A percentile compares a stretch with the other conserved stretches of the same genome.
Conservation (phyloP, 2,329 filamentous ascomycete species). For the Arthrobotrys entomopaga region DNA sequence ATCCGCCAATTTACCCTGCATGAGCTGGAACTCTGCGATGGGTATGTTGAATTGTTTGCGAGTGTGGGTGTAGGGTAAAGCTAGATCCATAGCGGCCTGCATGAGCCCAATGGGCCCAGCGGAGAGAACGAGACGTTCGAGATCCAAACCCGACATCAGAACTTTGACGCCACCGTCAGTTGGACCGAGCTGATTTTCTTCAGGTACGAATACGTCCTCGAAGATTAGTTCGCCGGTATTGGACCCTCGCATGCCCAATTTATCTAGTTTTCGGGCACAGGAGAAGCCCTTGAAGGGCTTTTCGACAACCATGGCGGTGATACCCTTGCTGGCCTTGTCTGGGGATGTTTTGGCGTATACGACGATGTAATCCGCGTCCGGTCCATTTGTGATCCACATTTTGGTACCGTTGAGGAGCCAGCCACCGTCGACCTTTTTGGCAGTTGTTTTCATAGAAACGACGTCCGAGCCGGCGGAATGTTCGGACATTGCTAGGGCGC, state of each 20-base stretch:
- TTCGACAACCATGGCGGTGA: slow-evolving; percentile 93
- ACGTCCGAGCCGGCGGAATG: slow-evolving; percentile 91
- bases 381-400: slow-evolving; percentile 99
- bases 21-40: slow-evolving; percentile 89
- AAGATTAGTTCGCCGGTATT: slow-evolving; percentile 96
- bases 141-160: slow-evolving; percentile 93
- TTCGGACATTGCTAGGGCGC: slow-evolving; percentile 94
- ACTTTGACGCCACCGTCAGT: slow-evolving; percentile 86
- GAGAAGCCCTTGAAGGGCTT: slow-evolving; percentile 77
- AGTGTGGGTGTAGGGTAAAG: slow-evolving; percentile 87
- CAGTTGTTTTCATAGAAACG: slow-evolving; percentile 91
- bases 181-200: slow-evolving; percentile 80
- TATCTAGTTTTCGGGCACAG: slow-evolving; percentile 90
- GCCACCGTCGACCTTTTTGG: slow-evolving; percentile 80
- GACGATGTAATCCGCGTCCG: slow-evolving; percentile 89
- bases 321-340: slow-evolving; percentile 80
- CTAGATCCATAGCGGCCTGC: slow-evolving; percentile 87
- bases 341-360: slow-evolving; percentile 97
- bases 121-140: slow-evolving; percentile 90
- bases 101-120: slow-evolving; percentile 93
- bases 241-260: slow-evolving; percentile 96
- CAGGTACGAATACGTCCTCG: slow-evolving; percentile 87
- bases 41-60: slow-evolving; percentile 87
- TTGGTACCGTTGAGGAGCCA: slow-evolving; percentile 89
- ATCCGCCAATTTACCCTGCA: slow-evolving; percentile 92